Evolutionary conservation across 1,284 basidiomycete species (phyloP).

Genomic region (Moniliella sp.): DNA sequence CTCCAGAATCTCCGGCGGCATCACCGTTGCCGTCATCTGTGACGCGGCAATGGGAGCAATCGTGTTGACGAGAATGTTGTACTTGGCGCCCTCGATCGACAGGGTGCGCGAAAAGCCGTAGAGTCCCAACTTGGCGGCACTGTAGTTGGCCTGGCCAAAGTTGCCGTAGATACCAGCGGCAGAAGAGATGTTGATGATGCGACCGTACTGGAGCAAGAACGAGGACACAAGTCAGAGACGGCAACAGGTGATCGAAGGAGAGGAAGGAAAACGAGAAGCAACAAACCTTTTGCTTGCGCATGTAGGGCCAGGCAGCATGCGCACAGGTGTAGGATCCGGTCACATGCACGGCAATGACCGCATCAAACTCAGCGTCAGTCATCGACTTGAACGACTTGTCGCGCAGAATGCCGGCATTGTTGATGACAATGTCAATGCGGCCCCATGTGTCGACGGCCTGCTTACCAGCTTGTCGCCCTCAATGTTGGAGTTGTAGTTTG

Average conservation of each 20-base stretch:
- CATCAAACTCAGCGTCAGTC: slow-evolving; percentile 36
- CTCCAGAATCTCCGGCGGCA: slow-evolving; percentile 84
- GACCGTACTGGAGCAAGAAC: slow-evolving; percentile 12
- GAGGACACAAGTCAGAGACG: background rate
- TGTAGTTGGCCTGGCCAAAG: slow-evolving; percentile 87
- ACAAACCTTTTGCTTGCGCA: slow-evolving; percentile 55
- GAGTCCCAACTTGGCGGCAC: slow-evolving; percentile 59
- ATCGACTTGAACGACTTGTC: slow-evolving; percentile 35
- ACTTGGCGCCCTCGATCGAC: slow-evolving; percentile 62
- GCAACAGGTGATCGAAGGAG: background rate
- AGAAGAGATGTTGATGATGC: slow-evolving; percentile 30
- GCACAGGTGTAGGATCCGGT: slow-evolving; percentile 87
- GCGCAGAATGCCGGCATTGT: slow-evolving; percentile 92
- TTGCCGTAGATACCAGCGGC: slow-evolving; percentile 47
- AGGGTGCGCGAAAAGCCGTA: slow-evolving; percentile 62
- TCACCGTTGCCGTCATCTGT: slow-evolving; percentile 75
- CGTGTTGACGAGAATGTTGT: slow-evolving; percentile 65
- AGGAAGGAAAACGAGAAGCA: background rate
- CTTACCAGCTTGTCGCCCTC: slow-evolving; percentile 73
- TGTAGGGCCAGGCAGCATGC: slow-evolving; percentile 85
- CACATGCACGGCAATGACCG: slow-evolving; percentile 62
- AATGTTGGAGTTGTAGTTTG: slow-evolving; percentile 68
- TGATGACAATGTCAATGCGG: slow-evolving; percentile 45
- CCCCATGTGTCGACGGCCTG: slow-evolving; percentile 72
- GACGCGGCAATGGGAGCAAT: slow-evolving; percentile 87